Base-by-base conservation (phyloP, 176 grass and related monocot species). In the Oryza longistaminata region DNA sequence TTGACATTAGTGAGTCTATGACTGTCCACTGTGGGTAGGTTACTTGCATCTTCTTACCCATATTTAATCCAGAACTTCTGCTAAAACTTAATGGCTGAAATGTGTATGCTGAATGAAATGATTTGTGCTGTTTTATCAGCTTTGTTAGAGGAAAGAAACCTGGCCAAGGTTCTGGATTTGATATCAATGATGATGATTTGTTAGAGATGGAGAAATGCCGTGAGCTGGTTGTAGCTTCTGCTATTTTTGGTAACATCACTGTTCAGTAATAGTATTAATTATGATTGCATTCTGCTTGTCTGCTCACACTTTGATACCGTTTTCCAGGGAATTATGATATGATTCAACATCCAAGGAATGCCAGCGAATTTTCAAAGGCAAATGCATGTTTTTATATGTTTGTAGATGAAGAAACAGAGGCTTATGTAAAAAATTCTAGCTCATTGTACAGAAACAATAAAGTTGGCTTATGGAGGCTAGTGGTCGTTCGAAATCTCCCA, bases 371-470 rank as follows among this genome's bases (percentile, higher is more conserved):
- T 81, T 86, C 96, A 68, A 96, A 99, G 78, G 79, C 73, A 65
- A 89, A 92, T 76, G 93, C 87, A 66, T 96, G 91, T 37, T 99
- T 99, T 85, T 99, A 95, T 80, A 99, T 99, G 93, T 99, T 99
- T 86, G 96, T 99, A 31, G 96, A 99, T 66, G 93, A 99, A 78
- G 90, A 96, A 91, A 99, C 96, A 84, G 86, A 92, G 43, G 80
- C 77, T 61, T 94, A 94, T 86, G 84, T 91, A 69, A 94, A 89
- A 67, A 99, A 96, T 76, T 89, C 90, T 75, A 99, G 86, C 77
- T 80, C 85, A 24, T 4, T 88, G 35, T 87, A 91, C 53, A 81
- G 25, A 61, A 83, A 72, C 62, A 94, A 92, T 74, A 89, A 89
- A 86, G 79, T 99, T 86, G 96, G 96, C 62, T 25, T 99, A 50